Evolutionary conservation across 1,139 yeast species (phyloP), one percentile per base, ranked within the genome.

Genomic region (Blastobotrys ciferrii): DNA sequence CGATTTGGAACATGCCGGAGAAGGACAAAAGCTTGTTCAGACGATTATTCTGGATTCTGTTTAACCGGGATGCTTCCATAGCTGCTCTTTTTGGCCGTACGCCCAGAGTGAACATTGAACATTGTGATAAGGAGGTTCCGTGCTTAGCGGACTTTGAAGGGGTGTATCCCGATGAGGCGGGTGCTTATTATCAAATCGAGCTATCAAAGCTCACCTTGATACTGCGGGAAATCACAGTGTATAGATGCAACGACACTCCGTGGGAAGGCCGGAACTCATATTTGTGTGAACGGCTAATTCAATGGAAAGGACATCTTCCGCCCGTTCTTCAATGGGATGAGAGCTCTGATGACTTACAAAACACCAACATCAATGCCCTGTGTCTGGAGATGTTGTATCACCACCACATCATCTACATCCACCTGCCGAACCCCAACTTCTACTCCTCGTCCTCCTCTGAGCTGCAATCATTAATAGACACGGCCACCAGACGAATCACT

Each of bases 11-110:
- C 14, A 32, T 51, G 11, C 37, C 51, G 7, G 48, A 41, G 5
- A 49, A 48, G 28, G 56, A 49, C 25, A 37, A 46, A 18, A 37
- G 46, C 13, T 13, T 48, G 28, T 50, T 50, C 48, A 35, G 43
- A 14, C 40, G 53, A 2, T 45, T 50, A 14, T 53, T 53, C 51
- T 52, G 52, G 48, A 39, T 52, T 23, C 32, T 53, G 1, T 56
- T 53, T 6, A 33, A 47, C 30, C 45, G 52, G 1, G 56, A 53
- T 28, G 51, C 47, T 4, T 53, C 45, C 32, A 38, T 54, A 14
- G 54, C 56, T 5, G 49, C 51, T 4, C 25, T 53, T 18, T 51
- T 53, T 23, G 56, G 56, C 13, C 51, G 48, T 32, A 54, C 56
- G 4, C 45, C 53, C n/a, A 47, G 54, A n/a, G 43, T 53, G 28